Evolutionary conservation across 169 alveolate species (phyloP), one percentile per base, ranked within the genome.

Genomic region (Plasmodium malariae): DNA sequence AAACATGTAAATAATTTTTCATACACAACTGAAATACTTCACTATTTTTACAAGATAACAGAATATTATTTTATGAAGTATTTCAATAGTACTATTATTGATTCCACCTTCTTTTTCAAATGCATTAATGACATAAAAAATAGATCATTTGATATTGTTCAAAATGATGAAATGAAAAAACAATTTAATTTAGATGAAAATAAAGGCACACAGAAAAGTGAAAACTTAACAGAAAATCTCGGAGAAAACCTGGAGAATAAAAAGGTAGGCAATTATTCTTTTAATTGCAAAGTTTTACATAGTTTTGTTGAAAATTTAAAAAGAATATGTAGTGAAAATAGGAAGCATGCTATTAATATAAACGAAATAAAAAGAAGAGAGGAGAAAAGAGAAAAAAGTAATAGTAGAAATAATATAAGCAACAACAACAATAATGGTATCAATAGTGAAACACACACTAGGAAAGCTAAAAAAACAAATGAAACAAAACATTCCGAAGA

Each of bases 1-100:
- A 67, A 80, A 19, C 74, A 80, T 80, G 90, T 80, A 26, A 80
- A 80, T 80, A 80, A 80, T 60, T 80, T 80, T 51, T 67, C 90
- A 4, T 80, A 80, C 30, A 51, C 90, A 67, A 80, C 90, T 51
- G 59, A 80, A 19, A 67, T 60, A 80, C 51, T 80, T 51, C 90
- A 80, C 49, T 65, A 63, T 68, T 80, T 80, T 67, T 80, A 65
- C 34, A 80, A 80, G 67, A 19, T 80, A 49, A 21, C 72, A 26
- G 90, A 80, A 80, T 68, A 67, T 36, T 80, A 80, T 65, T 12
- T 80, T 67, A 67, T 80, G n/a, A 80, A 80, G 43, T 80, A 80
- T 30, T 54, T 67, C 14, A 80, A 80, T 43, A 54, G 90, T 36
- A 80, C 67, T 36, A 67, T 80, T 68, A 32, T 80, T 67, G 90